Base-by-base conservation (phyloP, 2,329 filamentous ascomycete species). In the Fusarium sp. region DNA sequence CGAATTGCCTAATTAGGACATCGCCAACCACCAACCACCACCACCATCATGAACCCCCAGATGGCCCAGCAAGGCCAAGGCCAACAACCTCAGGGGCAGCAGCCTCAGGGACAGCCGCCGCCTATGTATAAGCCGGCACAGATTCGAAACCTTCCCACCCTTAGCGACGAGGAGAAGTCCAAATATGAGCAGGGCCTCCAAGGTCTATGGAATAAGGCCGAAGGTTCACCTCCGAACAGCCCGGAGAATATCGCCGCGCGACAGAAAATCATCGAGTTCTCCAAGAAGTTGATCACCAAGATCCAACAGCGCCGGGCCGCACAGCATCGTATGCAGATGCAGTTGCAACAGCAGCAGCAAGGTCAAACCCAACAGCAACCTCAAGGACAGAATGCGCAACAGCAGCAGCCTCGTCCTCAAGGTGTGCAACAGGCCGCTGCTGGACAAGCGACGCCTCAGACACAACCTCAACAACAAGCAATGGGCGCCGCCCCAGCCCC, bases 211-310 rank as follows among this genome's bases (percentile, higher is more conserved):
- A 81, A 78, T 20, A 81, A 86, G 40, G 83, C 86, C 49, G 83
- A 85, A 62, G 83, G 80, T 18, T 78, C 80, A 0, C 76, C 83
- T 0, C 79, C 81, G 1, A 84, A 85, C 20, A 86, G 85, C 4
- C 71, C 73, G 0, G 82, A 85, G 20, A 83, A 89, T 49, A 76
- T 81, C 23, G 79, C 81, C 0, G 87, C 88, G 0, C 84, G 83
- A 67, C 82, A 83, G 40, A 90, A 89, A 78, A 85, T 90, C 20
- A 76, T 80, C 6, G 87, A 90, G 8, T 90, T 90, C 73, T 87
- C 87, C 0, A 82, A 82, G 44, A 88, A 87, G 77, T 81, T 90
- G 2, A 77, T 82, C 3, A 77, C 76, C 0, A 89, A 88, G 76
- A 81, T 88, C 5, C 81, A 84, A 56, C 74, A 76, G 55, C 76